A percentile compares a stretch with the other conserved stretches of the same genome.
These are phyloP conservation scores for Linnemannia elongata DNA, from an alignment of 192 early-diverging fungal genomes.

Conservation along the genomic window DNA sequence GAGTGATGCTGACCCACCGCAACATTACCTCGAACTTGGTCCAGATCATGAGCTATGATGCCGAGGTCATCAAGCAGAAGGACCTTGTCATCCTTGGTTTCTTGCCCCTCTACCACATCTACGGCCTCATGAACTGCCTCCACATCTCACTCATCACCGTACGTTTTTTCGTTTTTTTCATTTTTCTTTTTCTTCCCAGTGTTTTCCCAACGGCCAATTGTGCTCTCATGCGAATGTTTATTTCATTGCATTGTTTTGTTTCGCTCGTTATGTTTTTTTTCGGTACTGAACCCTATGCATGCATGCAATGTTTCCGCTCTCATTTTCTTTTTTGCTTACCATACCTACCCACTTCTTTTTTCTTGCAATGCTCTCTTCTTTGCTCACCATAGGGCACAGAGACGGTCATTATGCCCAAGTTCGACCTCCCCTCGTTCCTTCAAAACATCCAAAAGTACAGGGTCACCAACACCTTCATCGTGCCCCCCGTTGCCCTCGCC, in stretches of 20 bases:
- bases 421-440: conserved; percentile 75
- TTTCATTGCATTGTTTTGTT: conserved; percentile 1
- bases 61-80: conserved; percentile 43
- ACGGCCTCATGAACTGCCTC: conserved; percentile 70
- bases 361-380: conserved; percentile 4
- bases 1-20: conserved; percentile 83
- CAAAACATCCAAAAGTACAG: conserved; percentile 77
- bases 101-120: conserved; percentile 86
- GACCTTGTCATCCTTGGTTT: conserved; percentile 65
- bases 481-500: conserved; percentile 76
- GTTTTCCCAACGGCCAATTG: background rate
- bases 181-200: background rate
- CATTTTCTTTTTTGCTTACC: background rate
- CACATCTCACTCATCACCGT: conserved; percentile 57
- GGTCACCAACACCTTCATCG: conserved; percentile 73
- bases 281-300: background rate
- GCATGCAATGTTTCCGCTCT: background rate
- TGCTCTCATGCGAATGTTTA: background rate
- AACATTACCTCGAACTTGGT: conserved; percentile 86
- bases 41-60: conserved; percentile 71
- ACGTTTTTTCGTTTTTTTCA: background rate
- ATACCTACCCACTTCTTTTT: conserved; percentile 26
- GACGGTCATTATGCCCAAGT: conserved; percentile 84
- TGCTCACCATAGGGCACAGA: conserved; percentile 61
- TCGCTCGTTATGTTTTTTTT: background rate